A percentile compares a stretch with the other conserved stretches of the same genome.
These are phyloP conservation scores for Talaromyces sp. DNA, from an alignment of 2,329 filamentous ascomycete genomes.

Conservation along the genomic window DNA sequence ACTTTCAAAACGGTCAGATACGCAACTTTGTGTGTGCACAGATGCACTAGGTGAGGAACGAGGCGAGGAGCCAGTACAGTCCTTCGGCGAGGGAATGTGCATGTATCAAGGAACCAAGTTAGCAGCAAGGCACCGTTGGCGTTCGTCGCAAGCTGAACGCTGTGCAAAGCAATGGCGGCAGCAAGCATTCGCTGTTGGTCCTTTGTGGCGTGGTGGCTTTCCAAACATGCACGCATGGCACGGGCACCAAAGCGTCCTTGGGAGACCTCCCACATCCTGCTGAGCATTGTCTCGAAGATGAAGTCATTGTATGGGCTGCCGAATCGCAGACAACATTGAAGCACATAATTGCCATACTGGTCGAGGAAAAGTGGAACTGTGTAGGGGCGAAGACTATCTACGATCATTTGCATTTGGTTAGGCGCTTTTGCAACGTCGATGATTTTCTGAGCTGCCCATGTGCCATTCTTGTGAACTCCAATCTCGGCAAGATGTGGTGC, in stretches of 20 bases:
- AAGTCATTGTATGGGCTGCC: constrained; percentile 85
- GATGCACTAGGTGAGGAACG: constrained; percentile 85
- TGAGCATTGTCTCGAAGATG: constrained; percentile 96
- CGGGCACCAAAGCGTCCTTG: constrained; percentile 92
- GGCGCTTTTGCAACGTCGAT: constrained; percentile 91
- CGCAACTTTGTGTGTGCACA: constrained; percentile 97
- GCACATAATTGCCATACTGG: constrained; percentile 96
- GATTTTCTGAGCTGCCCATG: constrained; percentile 98
- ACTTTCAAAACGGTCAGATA: constrained; percentile 97
- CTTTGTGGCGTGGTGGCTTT: constrained; percentile 91
- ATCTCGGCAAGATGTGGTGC: constrained; percentile 91
- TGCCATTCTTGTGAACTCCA: constrained; percentile 97
- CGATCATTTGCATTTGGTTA: constrained; percentile 75
- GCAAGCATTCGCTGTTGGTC: constrained; percentile 94
- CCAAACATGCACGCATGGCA: constrained; percentile 92
- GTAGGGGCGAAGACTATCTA: constrained; percentile 77
- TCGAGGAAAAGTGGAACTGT: constrained; percentile 90
- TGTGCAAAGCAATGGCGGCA: constrained; percentile 90
- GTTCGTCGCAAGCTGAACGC: constrained; percentile 92
- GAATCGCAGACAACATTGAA: constrained; percentile 94
- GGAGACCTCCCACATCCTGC: constrained; percentile 84
- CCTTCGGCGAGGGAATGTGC: constrained; percentile 86
- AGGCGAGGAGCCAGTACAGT: constrained; percentile 88
- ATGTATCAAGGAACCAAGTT: constrained; percentile 98
- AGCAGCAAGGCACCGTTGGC: constrained; percentile 88